Evolutionary conservation across 495 filamentous ascomycete genomes (phyloP), one percentile per base, ranked within the genome.

Genomic region (Staphylotrichum longicolle): DNA sequence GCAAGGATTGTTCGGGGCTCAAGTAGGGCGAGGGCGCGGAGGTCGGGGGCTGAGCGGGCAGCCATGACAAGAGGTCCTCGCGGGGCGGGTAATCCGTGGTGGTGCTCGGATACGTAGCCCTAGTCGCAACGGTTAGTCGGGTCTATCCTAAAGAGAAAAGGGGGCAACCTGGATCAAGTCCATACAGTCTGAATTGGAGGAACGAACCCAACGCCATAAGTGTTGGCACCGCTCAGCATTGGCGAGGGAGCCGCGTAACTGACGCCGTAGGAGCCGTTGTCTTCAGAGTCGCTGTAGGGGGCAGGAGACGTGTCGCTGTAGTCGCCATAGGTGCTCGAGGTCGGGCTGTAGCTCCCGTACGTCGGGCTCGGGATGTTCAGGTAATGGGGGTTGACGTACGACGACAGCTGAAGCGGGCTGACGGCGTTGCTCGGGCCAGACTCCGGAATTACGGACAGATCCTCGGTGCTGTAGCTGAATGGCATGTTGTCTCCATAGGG

Each of bases 381-480:
- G 64, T 83, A 85, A 63, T 81, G 78, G 59, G 75, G 73, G 64
- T 72, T 69, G 51, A 69, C 63, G 57, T 72, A 81, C 39, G 80
- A 81, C 48, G 80, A 78, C 32, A 83, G 68, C 65, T 71, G 75
- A 62, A 81, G 67, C 49, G 81, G 80, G 62, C 78, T 83, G 57
- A 80, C 71, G 41, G 72, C 71, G 66, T 70, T 74, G 66, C 66
- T 63, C 53, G 74, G 64, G 62, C 72, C 71, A 49, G 73, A 64
- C 33, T 78, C 75, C 10, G 72, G 72, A 56, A 74, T 65, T 64
- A 78, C 65, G 48, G 80, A 80, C 48, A 83, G 60, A 49, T 81
- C 74, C 68, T 83, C 81, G 66, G 80, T 80, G 72, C 81, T 83
- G 75, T 82, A 83, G 70, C 77, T 81, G 69, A 85, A 83, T 7